Evolutionary conservation across 2,329 filamentous ascomycete genomes (phyloP).

Genomic region (Xenosphaeropsis pyriputrescens): DNA sequence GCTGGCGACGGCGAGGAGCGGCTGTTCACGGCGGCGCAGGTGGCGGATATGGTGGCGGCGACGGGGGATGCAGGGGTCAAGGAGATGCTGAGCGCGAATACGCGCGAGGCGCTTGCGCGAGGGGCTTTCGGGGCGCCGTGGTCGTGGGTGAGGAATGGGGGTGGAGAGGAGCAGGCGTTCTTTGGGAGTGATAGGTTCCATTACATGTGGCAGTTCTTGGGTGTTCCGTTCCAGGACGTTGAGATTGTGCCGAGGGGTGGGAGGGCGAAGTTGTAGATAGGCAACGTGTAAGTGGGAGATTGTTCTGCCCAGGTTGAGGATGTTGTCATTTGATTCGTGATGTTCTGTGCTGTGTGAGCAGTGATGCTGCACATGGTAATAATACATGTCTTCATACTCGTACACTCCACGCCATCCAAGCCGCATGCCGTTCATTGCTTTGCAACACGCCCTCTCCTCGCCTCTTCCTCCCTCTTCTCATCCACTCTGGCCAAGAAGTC

Average conservation of each 20-base stretch:
- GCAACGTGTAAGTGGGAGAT: too few species aligned
- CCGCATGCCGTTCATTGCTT: background rate
- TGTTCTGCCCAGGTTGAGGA: too few species aligned
- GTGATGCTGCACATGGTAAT: too few species aligned
- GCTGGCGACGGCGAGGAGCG: conserved; percentile 34
- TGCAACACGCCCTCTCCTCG: conserved; percentile 30
- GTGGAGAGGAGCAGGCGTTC: conserved; percentile 49
- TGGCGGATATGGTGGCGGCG: conserved; percentile 37
- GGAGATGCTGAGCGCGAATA: conserved; percentile 38
- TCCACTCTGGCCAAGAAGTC: conserved; percentile 54
- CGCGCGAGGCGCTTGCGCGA: conserved; percentile 41
- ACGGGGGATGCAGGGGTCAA: conserved; percentile 33
- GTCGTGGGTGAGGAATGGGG: conserved; percentile 48
- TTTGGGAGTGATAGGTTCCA: conserved; percentile 67
- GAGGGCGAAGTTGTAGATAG: too few species aligned
- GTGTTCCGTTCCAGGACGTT: conserved; percentile 41
- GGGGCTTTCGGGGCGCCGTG: conserved; percentile 70
- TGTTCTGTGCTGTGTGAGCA: too few species aligned
- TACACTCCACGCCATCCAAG: background rate
- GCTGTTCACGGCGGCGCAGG: conserved; percentile 33
- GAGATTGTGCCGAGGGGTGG: conserved; percentile 21
- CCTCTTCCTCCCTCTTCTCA: conserved; percentile 44
- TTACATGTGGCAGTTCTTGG: conserved; percentile 54
- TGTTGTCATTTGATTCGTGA: too few species aligned
- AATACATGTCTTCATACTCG: background rate